Evolutionary conservation across 768 basidiomycete species (phyloP), one percentile per base, ranked within the genome.

Genomic region (Candolleomyces eurysporus): DNA sequence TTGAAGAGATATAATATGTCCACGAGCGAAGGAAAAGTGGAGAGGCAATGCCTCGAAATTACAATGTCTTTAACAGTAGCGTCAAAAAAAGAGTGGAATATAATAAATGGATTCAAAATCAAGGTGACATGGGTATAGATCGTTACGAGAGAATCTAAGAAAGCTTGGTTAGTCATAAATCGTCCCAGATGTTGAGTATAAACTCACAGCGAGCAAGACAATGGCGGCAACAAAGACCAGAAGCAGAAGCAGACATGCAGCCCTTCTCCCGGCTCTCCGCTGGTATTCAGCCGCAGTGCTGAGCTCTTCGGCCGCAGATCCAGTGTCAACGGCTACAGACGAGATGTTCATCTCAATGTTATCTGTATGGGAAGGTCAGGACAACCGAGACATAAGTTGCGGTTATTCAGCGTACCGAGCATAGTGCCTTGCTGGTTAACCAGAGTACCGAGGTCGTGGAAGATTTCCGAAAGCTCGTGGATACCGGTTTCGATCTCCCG

Each of bases 401-500:
- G 50, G 49, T 5, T 21, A 48, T 42, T n/a, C 13, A 21, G 77
- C 89, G 56, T 65, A 96, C 96, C 96, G 57, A 99, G 78, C 91
- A 98, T 93, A 55, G 86, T 85, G 13, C 96, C 96, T 72, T 99
- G 97, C 71, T 98, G 93, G 61, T 88, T 86, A 1, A 99, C 96
- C 50, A 99, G 81, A 16, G 94, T 96, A 48, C 96, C 96, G 50
- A 99, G 78, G 75, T 98, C 96, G 54, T 92, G 86, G 82, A 99
- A 98, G 69, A 99, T 98, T 74, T 98, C 94, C 30, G 92, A 85
- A 50, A 99, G 76, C 73, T 99, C 96, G 68, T 96, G 94, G 59
- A 99, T 98, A 7, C 97, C 96, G 7, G 86, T 88, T 74, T 99
- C 97, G 56, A 99, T 99, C 71, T 98, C 95, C 55, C 91, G 86